phyloP scores from a whole-genome alignment of 164 flowering plant genomes.

The Nymphaea colorata region DNA sequence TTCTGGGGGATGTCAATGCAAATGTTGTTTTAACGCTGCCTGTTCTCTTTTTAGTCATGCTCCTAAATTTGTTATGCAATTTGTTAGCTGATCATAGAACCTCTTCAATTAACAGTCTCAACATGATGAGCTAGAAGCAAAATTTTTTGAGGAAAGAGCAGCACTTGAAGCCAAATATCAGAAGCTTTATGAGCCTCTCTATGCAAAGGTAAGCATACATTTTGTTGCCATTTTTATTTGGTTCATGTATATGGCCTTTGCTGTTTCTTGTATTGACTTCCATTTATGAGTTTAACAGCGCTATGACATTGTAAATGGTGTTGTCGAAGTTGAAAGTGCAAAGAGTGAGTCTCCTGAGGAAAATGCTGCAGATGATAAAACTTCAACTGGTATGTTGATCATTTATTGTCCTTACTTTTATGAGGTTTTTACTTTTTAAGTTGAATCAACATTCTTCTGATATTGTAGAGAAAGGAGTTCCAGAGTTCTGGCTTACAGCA shows the following conservation, averaged over 20 bases:
- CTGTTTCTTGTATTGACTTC: background rate
- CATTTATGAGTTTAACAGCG: slow-evolving; percentile 2
- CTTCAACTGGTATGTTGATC: slow-evolving; percentile 1
- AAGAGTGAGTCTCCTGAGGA: slow-evolving; percentile 5
- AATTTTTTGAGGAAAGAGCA: slow-evolving; percentile 39
- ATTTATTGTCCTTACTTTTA: background rate
- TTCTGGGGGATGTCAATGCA: background rate
- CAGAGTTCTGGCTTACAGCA: slow-evolving; percentile 82
- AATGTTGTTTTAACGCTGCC: background rate
- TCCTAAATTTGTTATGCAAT: background rate
- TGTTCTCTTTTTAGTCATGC: background rate
- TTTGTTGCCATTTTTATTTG: background rate
- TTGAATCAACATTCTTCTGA: background rate
- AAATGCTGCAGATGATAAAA: slow-evolving; percentile 3
- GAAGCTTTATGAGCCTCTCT: slow-evolving; percentile 31
- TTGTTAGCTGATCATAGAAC: too few species aligned
- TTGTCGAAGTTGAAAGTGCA: slow-evolving; percentile 10
- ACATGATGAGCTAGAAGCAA: slow-evolving; percentile 36
- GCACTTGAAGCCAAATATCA: slow-evolving; percentile 41
- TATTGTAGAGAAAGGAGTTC: slow-evolving; percentile 66
- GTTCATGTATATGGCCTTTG: background rate
- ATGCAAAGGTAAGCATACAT: slow-evolving; percentile 18
- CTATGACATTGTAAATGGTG: slow-evolving; percentile 12
- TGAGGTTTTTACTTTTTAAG: background rate
- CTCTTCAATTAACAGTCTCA: slow-evolving; percentile 11